Evolutionary conservation across 176 grass and related monocot species (phyloP), one percentile per base, ranked within the genome.

Genomic region (Carex littledalei): DNA sequence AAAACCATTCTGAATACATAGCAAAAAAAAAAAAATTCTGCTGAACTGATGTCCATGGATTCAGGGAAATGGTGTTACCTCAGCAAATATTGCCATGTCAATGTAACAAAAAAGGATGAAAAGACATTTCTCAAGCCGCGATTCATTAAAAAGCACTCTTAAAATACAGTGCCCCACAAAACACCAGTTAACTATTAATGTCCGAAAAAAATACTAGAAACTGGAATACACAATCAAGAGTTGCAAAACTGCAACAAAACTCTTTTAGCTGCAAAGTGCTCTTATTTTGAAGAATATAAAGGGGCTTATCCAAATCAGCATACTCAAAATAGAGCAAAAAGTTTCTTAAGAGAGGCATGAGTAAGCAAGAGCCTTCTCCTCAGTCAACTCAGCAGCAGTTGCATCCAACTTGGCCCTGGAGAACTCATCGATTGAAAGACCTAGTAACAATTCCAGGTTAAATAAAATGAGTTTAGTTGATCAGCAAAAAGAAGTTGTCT

Each of bases 351-450:
- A 79, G 6, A 99, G 93, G 87, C 97, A 96, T 1, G 97, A 99
- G 79, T 96, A 95, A 10, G 97, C 97, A 6, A 99, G 88, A 13
- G 90, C 61, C 91, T 99, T 99, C 97, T 99, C 97, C 87, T 95
- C 93, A 0, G 87, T 66, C 32, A 99, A 89, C 78, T 99, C 97
- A 56, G 89, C 83, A 63, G 97, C 97, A 4, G 97, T 99, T 0
- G 90, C 91, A 0, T 99, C 93, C 93, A 99, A 60, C 86, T 99
- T 99, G 85, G 90, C 90, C 84, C 97, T 95, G 9, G 97, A 99
- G 66, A 94, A 91, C 82, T 96, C 91, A 8, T 99, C 93, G 0
- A 99, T 92, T 0, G 93, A 84, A 47, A 99, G 91, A 29, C 91
- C 97, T 99, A 85, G 12, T 20, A 24, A 41, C 24, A 86, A 77